Percentiles rank a stretch among this genome's conserved stretches.
Evolutionary conservation across 768 basidiomycete genomes (phyloP).

Genomic region (Rhodotorula graminis): DNA sequence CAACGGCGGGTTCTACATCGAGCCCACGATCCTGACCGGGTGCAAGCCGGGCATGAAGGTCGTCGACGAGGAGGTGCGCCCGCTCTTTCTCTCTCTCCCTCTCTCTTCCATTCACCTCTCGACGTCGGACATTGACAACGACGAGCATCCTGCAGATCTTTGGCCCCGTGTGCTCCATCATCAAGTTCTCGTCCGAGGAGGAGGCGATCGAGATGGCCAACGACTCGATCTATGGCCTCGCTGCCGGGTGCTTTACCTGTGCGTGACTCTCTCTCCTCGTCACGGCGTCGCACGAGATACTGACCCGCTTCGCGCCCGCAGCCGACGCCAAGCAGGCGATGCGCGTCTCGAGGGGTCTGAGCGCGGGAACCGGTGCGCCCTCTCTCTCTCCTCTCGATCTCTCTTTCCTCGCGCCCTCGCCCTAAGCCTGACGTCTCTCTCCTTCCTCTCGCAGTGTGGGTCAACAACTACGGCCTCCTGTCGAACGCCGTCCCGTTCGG

Average conservation of each 20-base stretch:
- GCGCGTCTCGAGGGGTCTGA: constrained; percentile 75
- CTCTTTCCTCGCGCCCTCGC: constrained; percentile 45
- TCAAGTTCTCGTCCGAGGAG: constrained; percentile 76
- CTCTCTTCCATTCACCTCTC: too few relatives aligned
- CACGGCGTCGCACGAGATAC: constrained; percentile 57
- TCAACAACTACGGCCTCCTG: constrained; percentile 75
- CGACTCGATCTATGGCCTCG: constrained; percentile 82
- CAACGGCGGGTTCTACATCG: constrained; percentile 66
- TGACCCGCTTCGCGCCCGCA: constrained; percentile 46
- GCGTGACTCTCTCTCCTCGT: not conserved
- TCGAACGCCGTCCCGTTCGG: constrained; percentile 69
- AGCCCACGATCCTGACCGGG: constrained; percentile 86
- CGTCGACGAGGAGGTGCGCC: constrained; percentile 54
- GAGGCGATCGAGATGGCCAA: constrained; percentile 82
- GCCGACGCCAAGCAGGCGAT: constrained; percentile 79
- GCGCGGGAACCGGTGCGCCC: constrained; percentile 70
- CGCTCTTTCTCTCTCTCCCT: not conserved
- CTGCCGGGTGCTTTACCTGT: constrained; percentile 71
- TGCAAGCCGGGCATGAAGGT: constrained; percentile 79
- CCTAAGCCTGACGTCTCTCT: not conserved
- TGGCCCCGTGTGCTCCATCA: constrained; percentile 79
- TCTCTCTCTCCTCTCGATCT: not conserved
- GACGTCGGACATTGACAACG: too few relatives aligned
- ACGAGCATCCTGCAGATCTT: constrained; percentile 54
- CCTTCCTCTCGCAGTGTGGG: constrained; percentile 58